Evolutionary conservation across 73 alveolate species (phyloP).

Genomic region (Blepharisma stoltei): DNA sequence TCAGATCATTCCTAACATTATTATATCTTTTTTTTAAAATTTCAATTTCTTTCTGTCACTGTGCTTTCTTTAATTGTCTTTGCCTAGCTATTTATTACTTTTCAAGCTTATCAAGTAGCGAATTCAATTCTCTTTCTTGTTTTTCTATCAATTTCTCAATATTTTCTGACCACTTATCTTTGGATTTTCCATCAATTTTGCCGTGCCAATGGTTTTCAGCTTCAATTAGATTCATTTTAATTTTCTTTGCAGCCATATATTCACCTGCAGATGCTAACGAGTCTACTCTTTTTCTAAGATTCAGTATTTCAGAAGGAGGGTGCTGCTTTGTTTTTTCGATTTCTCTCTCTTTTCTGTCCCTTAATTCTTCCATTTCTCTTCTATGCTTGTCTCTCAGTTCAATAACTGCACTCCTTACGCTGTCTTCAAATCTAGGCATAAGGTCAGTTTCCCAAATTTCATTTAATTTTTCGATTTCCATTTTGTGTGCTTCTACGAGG

Average conservation of each 20-base stretch:
- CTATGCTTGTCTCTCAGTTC: conserved; percentile 21
- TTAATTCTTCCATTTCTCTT: conserved; percentile 21
- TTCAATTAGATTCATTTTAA: not conserved
- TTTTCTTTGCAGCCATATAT: conserved; percentile 22
- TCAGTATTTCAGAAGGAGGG: conserved; percentile 11
- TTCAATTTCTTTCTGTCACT: conserved; percentile 29
- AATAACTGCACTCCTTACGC: not conserved
- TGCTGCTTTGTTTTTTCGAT: conserved; percentile 2
- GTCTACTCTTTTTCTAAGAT: conserved; percentile 24
- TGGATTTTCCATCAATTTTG: not conserved
- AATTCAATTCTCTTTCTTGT: conserved; percentile 25
- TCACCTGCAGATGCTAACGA: conserved; percentile 30
- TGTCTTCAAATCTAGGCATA: conserved; percentile 28
- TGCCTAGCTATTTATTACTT: conserved; percentile 15
- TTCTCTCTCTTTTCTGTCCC: conserved; percentile 21
- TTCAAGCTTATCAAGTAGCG: conserved; percentile 5
- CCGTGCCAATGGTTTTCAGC: not conserved
- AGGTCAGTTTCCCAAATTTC: conserved; percentile 21
- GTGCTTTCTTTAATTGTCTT: not conserved
- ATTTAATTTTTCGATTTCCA: conserved; percentile 16
- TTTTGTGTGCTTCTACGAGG: conserved; percentile 28
- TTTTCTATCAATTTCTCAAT: conserved; percentile 7
- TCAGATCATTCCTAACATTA: conserved; percentile 24
- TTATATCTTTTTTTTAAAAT: conserved; percentile 9
- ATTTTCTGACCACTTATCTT: not conserved